phyloP scores from a whole-genome alignment of 495 filamentous ascomycete species.

The Arthonia radiata region DNA sequence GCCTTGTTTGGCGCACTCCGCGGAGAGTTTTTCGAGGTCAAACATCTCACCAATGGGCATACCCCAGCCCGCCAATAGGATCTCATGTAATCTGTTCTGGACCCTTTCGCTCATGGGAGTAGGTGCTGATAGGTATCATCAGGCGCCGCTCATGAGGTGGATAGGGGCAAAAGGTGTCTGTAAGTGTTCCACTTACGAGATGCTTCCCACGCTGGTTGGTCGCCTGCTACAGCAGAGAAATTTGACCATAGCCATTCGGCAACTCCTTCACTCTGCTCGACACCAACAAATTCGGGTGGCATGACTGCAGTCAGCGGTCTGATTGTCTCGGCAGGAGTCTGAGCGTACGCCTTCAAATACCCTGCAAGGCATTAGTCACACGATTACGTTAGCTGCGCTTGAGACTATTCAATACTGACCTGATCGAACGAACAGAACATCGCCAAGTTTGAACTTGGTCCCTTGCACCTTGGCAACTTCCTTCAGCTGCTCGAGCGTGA shows the following conservation, averaged over 20 bases:
- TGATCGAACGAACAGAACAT: conserved; percentile 27
- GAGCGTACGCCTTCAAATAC: conserved; percentile 17
- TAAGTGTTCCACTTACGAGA: conserved; percentile 12
- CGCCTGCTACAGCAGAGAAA: conserved; percentile 15
- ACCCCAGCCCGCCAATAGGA: conserved; percentile 24
- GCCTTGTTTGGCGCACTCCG: conserved; percentile 9
- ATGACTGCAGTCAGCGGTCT: conserved; percentile 9
- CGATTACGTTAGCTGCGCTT: neutral
- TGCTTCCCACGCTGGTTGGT: conserved; percentile 12
- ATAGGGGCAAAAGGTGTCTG: conserved; percentile 1
- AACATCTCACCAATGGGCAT: conserved; percentile 25
- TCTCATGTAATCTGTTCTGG: conserved; percentile 21
- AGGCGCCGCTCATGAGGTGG: neutral
- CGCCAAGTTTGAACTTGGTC: conserved; percentile 24
- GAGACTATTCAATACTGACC: conserved; percentile 7
- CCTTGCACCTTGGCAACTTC: conserved; percentile 21
- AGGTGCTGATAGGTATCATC: conserved; percentile 1
- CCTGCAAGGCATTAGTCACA: conserved; percentile 10
- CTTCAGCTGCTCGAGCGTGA: conserved; percentile 20
- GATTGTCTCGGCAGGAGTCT: conserved; percentile 12
- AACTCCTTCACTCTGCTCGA: conserved; percentile 22
- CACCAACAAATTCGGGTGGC: conserved; percentile 21
- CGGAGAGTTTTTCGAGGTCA: conserved; percentile 19
- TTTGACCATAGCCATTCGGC: conserved; percentile 19
- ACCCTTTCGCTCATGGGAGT: conserved; percentile 2